Evolutionary conservation across 441 rosid species (phyloP).

Genomic region (Omphalea diandra): DNA sequence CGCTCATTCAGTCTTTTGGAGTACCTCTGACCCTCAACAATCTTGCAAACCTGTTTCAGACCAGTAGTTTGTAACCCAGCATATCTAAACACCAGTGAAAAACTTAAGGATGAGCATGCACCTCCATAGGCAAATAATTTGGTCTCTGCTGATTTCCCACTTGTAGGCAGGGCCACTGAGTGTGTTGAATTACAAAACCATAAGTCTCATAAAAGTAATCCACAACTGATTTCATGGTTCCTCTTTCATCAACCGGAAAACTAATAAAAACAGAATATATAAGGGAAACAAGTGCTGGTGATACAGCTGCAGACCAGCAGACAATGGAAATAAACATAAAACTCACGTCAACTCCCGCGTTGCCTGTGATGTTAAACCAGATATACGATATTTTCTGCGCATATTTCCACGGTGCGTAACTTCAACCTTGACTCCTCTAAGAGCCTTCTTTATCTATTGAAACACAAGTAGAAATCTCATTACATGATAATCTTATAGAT

Average conservation of each 20-base stretch:
- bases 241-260: slow-evolving; percentile 87
- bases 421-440: slow-evolving; percentile 93
- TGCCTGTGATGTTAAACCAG: slow-evolving; percentile 87
- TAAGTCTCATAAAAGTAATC: slow-evolving; percentile 83
- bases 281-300: background rate
- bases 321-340: background rate
- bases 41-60: slow-evolving; percentile 71
- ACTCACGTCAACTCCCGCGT: slow-evolving; percentile 90
- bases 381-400: slow-evolving; percentile 94
- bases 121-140: slow-evolving; percentile 95
- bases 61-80: slow-evolving; percentile 15
- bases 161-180: slow-evolving; percentile 90
- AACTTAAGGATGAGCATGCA: background rate
- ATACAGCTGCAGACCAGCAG: background rate
- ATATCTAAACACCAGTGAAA: background rate
- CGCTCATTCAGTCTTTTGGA: slow-evolving; percentile 86
- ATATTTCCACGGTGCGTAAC: slow-evolving; percentile 95
- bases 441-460: slow-evolving; percentile 85
- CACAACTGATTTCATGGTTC: slow-evolving; percentile 87
- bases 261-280: slow-evolving; percentile 30
- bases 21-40: slow-evolving; percentile 93
- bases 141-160: slow-evolving; percentile 93
- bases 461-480: slow-evolving; percentile 12
- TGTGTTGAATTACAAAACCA: slow-evolving; percentile 70
- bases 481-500: background rate